Percentiles rank a stretch among this genome's conserved stretches.
These are phyloP conservation scores for Colletotrichum siamense DNA, from an alignment of 2,329 filamentous ascomycete species.

Conservation along the genomic window DNA sequence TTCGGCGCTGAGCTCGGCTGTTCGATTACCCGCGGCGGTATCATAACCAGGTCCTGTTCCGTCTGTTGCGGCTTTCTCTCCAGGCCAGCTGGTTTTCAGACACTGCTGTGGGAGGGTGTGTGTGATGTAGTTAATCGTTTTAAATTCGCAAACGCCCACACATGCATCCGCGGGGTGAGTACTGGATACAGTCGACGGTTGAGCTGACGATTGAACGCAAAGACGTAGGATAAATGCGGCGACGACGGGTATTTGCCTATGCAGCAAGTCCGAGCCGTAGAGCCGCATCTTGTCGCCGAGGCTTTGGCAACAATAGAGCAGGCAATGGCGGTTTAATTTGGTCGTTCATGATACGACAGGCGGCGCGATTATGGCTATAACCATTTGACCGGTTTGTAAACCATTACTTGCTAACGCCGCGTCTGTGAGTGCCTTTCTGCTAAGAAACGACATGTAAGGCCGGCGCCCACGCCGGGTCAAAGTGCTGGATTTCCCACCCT, in stretches of 20 bases:
- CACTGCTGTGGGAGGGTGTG: conserved; percentile 80
- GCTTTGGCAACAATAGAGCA: neutral
- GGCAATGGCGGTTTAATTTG: neutral
- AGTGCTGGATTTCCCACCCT: too few relatives aligned
- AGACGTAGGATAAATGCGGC: neutral
- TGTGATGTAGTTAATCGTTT: conserved; percentile 83
- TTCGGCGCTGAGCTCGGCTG: neutral
- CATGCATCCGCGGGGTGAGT: neutral
- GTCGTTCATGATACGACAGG: neutral
- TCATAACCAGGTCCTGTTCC: conserved; percentile 9
- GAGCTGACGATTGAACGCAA: neutral
- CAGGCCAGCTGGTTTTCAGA: conserved; percentile 65
- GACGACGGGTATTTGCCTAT: neutral
- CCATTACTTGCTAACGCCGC: too few relatives aligned
- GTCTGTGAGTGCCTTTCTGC: too few relatives aligned
- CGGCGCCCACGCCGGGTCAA: too few relatives aligned
- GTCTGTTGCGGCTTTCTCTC: neutral
- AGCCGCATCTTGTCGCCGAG: neutral
- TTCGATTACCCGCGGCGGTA: neutral
- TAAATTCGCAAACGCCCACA: conserved; percentile 52
- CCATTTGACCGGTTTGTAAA: too few relatives aligned
- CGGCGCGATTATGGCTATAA: too few relatives aligned
- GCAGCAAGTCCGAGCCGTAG: too few relatives aligned
- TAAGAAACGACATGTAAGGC: too few relatives aligned
- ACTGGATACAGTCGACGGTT: neutral